Evolutionary conservation across 805 yeast genomes (phyloP).

Genomic region (Saturnispora sekii): DNA sequence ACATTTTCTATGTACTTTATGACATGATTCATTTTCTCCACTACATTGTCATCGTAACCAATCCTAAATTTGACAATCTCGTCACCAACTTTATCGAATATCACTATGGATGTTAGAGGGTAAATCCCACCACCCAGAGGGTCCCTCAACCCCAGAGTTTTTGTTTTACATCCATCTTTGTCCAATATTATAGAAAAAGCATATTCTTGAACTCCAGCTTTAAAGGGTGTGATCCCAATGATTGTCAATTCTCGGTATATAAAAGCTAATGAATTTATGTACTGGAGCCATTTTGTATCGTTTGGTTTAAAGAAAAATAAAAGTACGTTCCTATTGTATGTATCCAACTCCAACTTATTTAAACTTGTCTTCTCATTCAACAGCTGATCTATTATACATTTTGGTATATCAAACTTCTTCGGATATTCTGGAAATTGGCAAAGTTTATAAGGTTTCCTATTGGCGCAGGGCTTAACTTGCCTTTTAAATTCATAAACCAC

Average conservation of each 20-base stretch:
- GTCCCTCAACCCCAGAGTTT: slow-evolving; percentile 18
- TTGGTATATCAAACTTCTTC: background rate
- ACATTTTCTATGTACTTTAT: slow-evolving; percentile 1
- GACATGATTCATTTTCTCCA: slow-evolving; percentile 11
- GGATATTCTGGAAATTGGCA: background rate
- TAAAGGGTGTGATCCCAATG: slow-evolving; percentile 19
- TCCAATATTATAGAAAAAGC: slow-evolving; percentile 24
- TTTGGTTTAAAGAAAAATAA: slow-evolving; percentile 7
- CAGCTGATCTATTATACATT: slow-evolving; percentile 1
- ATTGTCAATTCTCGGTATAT: background rate
- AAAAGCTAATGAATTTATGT: background rate
- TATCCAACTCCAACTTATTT: background rate
- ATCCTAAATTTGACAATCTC: slow-evolving; percentile 19
- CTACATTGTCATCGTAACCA: slow-evolving; percentile 20
- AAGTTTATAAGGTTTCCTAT: no score
- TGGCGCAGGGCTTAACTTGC: no score
- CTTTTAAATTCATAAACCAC: no score
- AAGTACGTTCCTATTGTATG: background rate
- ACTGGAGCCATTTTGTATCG: slow-evolving; percentile 1
- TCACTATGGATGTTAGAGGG: slow-evolving; percentile 23
- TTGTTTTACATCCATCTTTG: slow-evolving; percentile 20
- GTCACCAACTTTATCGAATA: slow-evolving; percentile 18
- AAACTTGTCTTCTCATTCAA: background rate
- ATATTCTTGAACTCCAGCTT: slow-evolving; percentile 7
- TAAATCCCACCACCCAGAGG: slow-evolving; percentile 30